Base-by-base conservation (phyloP, 2,329 filamentous ascomycete species). In the Nigrospora oryzae region DNA sequence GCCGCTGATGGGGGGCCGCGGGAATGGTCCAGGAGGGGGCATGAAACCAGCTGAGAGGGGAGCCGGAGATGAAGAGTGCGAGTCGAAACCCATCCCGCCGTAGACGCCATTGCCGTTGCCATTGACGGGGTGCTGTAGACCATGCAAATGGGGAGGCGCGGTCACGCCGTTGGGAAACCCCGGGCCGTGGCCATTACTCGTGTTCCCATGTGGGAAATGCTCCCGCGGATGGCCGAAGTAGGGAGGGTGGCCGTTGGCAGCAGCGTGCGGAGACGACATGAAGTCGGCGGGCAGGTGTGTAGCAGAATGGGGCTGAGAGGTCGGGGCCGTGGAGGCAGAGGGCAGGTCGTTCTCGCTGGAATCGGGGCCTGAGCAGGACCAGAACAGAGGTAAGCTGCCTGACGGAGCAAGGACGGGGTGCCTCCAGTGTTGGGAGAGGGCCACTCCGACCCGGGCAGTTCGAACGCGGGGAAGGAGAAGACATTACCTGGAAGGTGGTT, bases 11-110 rank as follows among this genome's bases (percentile, higher is more conserved):
- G 19, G 23, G 17, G 52, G 44, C 19, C 46, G 51, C 37, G 51
- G 44, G 17, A 46, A 49, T 11, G 74, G 71, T 36, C 16, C 11
- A 34, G 36, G 36, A 37, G 74, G 74, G 40, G 70, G 69, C 38
- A 69, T 69, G 43, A 73, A 70, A 44, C 65, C 68, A 32, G 65
- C 68, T 13, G 69, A 69, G 38, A 62, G 66, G 43, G 74, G 75
- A 36, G 66, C 74, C 2, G 79, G 79, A 5, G 79, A 83, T 1
- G 78, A 75, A 43, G 68, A 73, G 53, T 75, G 73, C 12, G 79
- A 82, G 15, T 69, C 72, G 49, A 76, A 74, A 7, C 66, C 37
- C 23, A 36, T 38, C 13, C 44, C 67, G 32, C 75, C 75, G 53
- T 82, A 81, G 49, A 79, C 63, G 56, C 53, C 53, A 38, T 71